Base-by-base conservation (phyloP, 1,284 basidiomycete species). In the Rhizopogon parksii region DNA sequence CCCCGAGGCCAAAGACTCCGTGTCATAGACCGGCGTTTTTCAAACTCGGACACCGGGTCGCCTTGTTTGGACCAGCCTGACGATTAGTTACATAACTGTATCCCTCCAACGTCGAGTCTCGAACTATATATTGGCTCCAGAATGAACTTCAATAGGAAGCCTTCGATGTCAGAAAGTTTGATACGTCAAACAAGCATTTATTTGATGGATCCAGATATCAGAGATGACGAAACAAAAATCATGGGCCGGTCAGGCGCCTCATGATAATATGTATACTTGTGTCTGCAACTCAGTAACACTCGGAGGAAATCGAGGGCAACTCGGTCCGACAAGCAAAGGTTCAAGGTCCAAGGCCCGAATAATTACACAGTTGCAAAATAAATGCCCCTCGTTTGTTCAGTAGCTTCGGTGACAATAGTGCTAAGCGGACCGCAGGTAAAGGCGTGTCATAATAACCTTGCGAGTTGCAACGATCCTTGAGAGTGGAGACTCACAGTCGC, bases 1-100 rank as follows among this genome's bases (percentile, higher is more conserved):
- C 66, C 77, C 79, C 47, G 66, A 67, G 46, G 68, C 69, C 15
- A 65, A 68, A 49, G 70, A 74, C 54, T 58, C 64, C 1, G 63
- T 69, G 27, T 65, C 64, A 40, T 68, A 24, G 51, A 54, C 12
- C 12, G 21, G 11, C 24, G 7, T 35, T 25, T 40, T 4, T n/a
- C 24, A 40, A 30, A 30, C 15, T 27, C 14, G 21, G 47, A 17
- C 27, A 17, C 39, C 14, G 9, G 12, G 6, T 37, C 21, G 11
- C 17, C 27, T 46, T 15, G 40, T 15, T 27, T 47, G 46, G 39
- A 42, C 14, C 5, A 46, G 46, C 15, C 11, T 14, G 2, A 27
- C 5, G 27, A 27, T 19, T 30, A 43, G 47, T 48, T 48, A 48
- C 40, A 43, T 47, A 43, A 46, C 40, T n/a, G 15, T 9, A 12